Conservation (phyloP, 371 early-diverging fungal species). For the Blakeslea trispora region DNA sequence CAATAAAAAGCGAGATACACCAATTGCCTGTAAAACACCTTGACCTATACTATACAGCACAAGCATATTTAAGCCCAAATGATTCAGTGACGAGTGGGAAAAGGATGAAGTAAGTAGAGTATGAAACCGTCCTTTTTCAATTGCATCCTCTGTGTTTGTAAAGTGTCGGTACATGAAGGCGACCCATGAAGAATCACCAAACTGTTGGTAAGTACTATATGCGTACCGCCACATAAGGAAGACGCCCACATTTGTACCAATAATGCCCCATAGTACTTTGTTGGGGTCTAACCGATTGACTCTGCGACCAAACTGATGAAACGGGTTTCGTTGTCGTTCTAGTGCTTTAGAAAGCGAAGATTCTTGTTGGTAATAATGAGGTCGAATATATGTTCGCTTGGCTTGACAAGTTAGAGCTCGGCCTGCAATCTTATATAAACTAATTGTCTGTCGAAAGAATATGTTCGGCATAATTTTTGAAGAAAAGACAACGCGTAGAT, state of each 20-base stretch:
- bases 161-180: constrained; percentile 52
- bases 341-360: constrained; percentile 24
- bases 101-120: constrained; percentile 54
- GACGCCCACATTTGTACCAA: constrained; percentile 52
- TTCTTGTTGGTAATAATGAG: constrained; percentile 32
- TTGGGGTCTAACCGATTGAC: constrained; percentile 39
- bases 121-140: constrained; percentile 44
- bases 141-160: constrained; percentile 35
- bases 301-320: constrained; percentile 24
- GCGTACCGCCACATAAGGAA: constrained; percentile 60
- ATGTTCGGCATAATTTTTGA: neutral
- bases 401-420: neutral
- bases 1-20: constrained; percentile 43
- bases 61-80: constrained; percentile 56
- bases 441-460: neutral
- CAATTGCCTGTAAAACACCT: constrained; percentile 45
- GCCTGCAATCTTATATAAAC: neutral
- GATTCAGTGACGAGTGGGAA: constrained; percentile 51
- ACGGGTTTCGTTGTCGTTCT: constrained; percentile 25
- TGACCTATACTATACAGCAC: constrained; percentile 51
- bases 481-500: too few relatives aligned
- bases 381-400: constrained; percentile 27
- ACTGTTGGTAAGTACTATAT: constrained; percentile 41
- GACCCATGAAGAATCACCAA: constrained; percentile 48
- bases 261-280: constrained; percentile 43